Evolutionary conservation across 2,329 filamentous ascomycete genomes (phyloP).

Genomic region (Xenosphaeropsis pyriputrescens): DNA sequence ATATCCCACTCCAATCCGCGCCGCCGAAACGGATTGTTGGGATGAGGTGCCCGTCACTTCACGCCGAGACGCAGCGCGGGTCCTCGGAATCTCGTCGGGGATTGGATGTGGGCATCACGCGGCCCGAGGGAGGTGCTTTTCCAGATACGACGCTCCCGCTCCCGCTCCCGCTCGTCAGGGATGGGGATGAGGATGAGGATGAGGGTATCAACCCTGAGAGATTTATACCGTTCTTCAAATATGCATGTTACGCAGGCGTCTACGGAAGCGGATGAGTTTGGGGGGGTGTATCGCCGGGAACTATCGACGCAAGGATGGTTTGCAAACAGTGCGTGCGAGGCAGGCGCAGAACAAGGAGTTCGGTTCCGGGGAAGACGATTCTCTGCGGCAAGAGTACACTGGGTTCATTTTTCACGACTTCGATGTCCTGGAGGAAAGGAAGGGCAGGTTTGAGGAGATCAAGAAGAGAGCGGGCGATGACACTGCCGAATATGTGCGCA

Average conservation of each 20-base stretch:
- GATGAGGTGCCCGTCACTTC: too few relatives aligned
- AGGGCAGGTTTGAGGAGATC: background rate
- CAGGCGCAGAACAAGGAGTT: conserved; percentile 30
- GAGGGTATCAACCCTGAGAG: too few relatives aligned
- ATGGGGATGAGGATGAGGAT: too few relatives aligned
- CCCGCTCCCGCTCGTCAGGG: too few relatives aligned
- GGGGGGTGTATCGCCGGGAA: background rate
- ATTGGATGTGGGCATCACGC: too few relatives aligned
- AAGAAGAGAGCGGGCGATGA: background rate
- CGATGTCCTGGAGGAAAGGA: background rate
- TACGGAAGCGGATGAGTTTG: background rate
- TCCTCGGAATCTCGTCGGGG: too few relatives aligned
- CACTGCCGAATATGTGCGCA: background rate
- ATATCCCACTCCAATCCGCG: too few relatives aligned
- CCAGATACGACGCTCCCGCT: too few relatives aligned
- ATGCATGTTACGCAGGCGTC: background rate
- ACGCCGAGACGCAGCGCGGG: too few relatives aligned
- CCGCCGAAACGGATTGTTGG: too few relatives aligned
- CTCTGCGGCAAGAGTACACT: background rate
- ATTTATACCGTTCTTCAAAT: too few relatives aligned
- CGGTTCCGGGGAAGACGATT: conserved; percentile 7
- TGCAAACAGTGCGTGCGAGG: conserved; percentile 28
- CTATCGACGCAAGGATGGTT: background rate
- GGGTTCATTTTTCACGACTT: background rate
- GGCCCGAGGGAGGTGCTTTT: too few relatives aligned